Base-by-base conservation (phyloP, 2,329 filamentous ascomycete genomes). In the Scedosporium dehoogii region DNA sequence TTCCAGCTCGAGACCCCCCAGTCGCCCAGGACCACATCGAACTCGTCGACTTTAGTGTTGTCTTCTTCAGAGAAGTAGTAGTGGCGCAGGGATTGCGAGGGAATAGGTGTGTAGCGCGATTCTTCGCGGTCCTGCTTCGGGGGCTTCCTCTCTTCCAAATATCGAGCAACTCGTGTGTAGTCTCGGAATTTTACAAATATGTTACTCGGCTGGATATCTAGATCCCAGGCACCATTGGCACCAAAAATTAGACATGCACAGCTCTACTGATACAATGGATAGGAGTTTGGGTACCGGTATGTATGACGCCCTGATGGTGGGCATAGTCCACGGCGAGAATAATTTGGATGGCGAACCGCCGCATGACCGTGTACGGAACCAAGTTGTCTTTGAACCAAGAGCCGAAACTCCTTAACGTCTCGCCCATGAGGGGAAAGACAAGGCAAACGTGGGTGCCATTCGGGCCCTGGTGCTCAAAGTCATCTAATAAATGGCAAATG, bases 321-420 rank as follows among this genome's bases (percentile, higher is more conserved):
- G 67, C 65, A 44, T 64, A 68, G 29, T 66, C 60, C 5, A 69
- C 57, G 1, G 69, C 67, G 2, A 67, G 44, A 0, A 66, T 42
- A 2, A 69, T 58, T 16, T 68, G 66, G 21, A 65, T 67, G 0
- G 66, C 59, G 9, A 69, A 66, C 1, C 59, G 51, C 18, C 65
- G 63, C 56, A 69, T 65, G 16, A 65, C 3, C 3, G 9, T 7
- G 42, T 56, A 16, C 2, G 68, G 68, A 16, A 70, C 48, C 44
- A 58, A 58, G 27, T 29, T 44, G 0, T 63, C 61, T 0, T 33
- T 4, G 33, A 68, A 70, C 60, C 60, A 65, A 10, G 55, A 58
- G 1, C 75, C 70, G 12, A 78, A 63, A 58, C 75, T 71, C 46
- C 65, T 70, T 48, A 74, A 74, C 63, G 73, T 78, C 29, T 77